Base-by-base conservation (phyloP, 768 basidiomycete species). In the Auricularia auricula-judae region DNA sequence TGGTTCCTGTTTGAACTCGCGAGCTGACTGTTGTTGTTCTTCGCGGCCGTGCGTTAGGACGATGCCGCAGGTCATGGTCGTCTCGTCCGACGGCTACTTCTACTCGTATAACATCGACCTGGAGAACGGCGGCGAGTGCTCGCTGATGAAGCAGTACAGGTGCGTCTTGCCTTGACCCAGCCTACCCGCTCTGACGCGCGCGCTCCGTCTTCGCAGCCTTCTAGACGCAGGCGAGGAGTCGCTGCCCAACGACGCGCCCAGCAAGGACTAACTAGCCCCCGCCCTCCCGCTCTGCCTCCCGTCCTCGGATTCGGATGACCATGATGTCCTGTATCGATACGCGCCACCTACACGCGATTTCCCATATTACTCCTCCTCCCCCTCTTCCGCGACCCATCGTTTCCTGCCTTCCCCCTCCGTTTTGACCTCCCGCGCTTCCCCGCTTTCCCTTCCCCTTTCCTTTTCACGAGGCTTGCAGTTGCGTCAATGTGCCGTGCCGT, bases 21-120 rank as follows among this genome's bases (percentile, higher is more conserved):
- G 7, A 23, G 53, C 21, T 63, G 44, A 34, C 12, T 65, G 36
- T 64, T 60, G 43, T 44, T 51, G n/a, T 61, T 1, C 21, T 8
- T 2, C 35, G 11, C 23, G 23, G 16, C 71, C 29, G 2, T 29
- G 29, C 29, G 29, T 29, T 29, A 94, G 92, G 18, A 93, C 93
- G 5, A 89, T 91, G 76, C 95, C 96, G 0, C 96, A 99, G 66
- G 88, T 98, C 11, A 96, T 97, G 92, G 94, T 99, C 29, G 85
- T 98, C 64, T 94, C 93, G 0, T 90, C 91, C 0, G 94, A 98
- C 65, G 96, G 96, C 1, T 90, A 93, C 69, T 96, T 97, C 74
- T 98, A 99, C 72, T 86, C 89, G 16, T 98, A 98, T 74, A 91
- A 83, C 69, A 96, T 99, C 71, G 96, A 99, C 76, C 76, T 98